These are phyloP conservation scores for Erythrobasidium hasegawianum DNA, from an alignment of 1,284 basidiomycete genomes.

Conservation along the genomic window DNA sequence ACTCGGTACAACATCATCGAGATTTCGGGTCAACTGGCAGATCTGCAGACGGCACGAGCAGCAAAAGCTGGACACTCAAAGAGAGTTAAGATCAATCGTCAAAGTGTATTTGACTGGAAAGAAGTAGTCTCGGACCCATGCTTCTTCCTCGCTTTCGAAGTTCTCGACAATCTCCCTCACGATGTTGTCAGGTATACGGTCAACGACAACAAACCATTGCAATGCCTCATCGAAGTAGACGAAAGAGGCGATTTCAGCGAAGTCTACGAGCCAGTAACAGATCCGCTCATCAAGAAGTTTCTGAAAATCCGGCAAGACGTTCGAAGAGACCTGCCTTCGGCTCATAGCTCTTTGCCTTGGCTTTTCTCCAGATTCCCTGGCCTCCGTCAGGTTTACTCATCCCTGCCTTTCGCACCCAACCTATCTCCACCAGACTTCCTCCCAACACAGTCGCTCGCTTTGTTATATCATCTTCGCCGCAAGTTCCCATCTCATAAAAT, in stretches of 20 bases:
- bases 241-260: slow-evolving; percentile 77
- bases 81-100: slow-evolving; percentile 68
- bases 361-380: slow-evolving; percentile 57
- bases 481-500: slow-evolving; percentile 88
- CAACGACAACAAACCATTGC: slow-evolving; percentile 66
- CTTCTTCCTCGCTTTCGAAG: slow-evolving; percentile 91
- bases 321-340: slow-evolving; percentile 36
- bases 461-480: slow-evolving; percentile 75
- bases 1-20: slow-evolving; percentile 91
- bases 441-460: slow-evolving; percentile 83
- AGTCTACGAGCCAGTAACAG: slow-evolving; percentile 76
- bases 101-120: slow-evolving; percentile 85
- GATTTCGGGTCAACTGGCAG: slow-evolving; percentile 75
- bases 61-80: slow-evolving; percentile 52
- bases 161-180: slow-evolving; percentile 96
- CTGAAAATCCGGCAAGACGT: slow-evolving; percentile 42
- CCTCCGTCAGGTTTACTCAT: slow-evolving; percentile 60
- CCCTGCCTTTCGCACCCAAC: slow-evolving; percentile 85
- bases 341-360: slow-evolving; percentile 58
- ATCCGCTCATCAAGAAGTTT: slow-evolving; percentile 74
- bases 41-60: slow-evolving; percentile 58
- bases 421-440: slow-evolving; percentile 84
- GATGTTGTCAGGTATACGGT: slow-evolving; percentile 89
- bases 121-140: slow-evolving; percentile 73
- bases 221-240: slow-evolving; percentile 79